Evolutionary conservation across 257 asterid genomes (phyloP).

Genomic region (Anisodus acutangulus): DNA sequence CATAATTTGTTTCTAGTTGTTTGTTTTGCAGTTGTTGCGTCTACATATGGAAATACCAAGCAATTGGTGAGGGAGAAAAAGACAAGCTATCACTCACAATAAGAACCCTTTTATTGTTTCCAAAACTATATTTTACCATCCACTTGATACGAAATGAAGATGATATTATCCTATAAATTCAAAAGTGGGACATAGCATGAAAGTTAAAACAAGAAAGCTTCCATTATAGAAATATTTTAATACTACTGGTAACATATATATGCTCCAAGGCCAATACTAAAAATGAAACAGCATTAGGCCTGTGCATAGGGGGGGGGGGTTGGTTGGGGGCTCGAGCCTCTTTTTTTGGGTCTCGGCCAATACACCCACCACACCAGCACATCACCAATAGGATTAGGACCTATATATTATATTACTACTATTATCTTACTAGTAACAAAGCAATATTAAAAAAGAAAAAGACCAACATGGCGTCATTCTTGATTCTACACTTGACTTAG

Average conservation of each 20-base stretch:
- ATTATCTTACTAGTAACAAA: neutral
- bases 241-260: slow-evolving; percentile 17
- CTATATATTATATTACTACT: slow-evolving; percentile 22
- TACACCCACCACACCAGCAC: slow-evolving; percentile 20
- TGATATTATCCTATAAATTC: neutral
- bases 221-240: slow-evolving; percentile 15
- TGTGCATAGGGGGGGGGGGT: neutral
- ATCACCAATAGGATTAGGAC: slow-evolving; percentile 10
- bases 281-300: neutral
- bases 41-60: neutral
- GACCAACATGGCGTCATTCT: slow-evolving; percentile 25
- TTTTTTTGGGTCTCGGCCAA: slow-evolving; percentile 33
- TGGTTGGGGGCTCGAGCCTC: slow-evolving; percentile 32
- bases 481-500: slow-evolving; percentile 33
- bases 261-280: slow-evolving; percentile 12
- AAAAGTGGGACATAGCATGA: neutral
- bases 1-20: neutral
- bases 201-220: neutral
- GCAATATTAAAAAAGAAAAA: neutral
- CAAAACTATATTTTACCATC: too few species aligned
- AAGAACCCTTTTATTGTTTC: too few species aligned
- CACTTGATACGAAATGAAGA: neutral
- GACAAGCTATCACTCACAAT: too few species aligned
- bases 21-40: neutral
- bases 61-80: too few species aligned